Conservation (phyloP, 345 rosid species). For the Litchi chinensis region DNA sequence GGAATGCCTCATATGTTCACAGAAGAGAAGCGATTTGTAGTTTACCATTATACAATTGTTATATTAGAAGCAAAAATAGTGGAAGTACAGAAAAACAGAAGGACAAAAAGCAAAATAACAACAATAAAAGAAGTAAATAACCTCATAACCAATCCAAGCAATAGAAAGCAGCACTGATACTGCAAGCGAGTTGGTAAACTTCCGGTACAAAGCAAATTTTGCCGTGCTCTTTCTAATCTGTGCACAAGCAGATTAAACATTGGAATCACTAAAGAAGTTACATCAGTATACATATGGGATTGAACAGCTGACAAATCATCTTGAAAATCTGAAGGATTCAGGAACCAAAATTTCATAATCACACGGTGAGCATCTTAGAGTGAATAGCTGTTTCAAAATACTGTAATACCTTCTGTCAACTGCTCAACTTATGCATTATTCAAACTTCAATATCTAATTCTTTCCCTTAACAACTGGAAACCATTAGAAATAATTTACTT, state of each 20-base stretch:
- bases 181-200: slow-evolving; percentile 54
- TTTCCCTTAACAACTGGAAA: background rate
- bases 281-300: background rate
- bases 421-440: slow-evolving; percentile 2
- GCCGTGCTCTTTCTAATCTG: slow-evolving; percentile 45
- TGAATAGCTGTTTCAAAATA: background rate
- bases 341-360: background rate
- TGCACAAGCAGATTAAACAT: background rate
- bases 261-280: background rate
- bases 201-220: slow-evolving; percentile 52
- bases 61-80: slow-evolving; percentile 3
- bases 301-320: background rate
- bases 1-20: background rate
- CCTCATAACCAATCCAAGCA: slow-evolving; percentile 61
- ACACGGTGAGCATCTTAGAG: background rate
- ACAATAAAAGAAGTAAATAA: slow-evolving; percentile 13
- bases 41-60: background rate
- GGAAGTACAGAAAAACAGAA: background rate
- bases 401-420: background rate
- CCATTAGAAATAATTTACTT: background rate
- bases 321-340: background rate
- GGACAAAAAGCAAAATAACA: background rate
- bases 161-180: slow-evolving; percentile 49
- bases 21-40: background rate
- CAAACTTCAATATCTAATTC: background rate